phyloP scores from a whole-genome alignment of 1,139 yeast species.

The Citeromyces siamensis region DNA sequence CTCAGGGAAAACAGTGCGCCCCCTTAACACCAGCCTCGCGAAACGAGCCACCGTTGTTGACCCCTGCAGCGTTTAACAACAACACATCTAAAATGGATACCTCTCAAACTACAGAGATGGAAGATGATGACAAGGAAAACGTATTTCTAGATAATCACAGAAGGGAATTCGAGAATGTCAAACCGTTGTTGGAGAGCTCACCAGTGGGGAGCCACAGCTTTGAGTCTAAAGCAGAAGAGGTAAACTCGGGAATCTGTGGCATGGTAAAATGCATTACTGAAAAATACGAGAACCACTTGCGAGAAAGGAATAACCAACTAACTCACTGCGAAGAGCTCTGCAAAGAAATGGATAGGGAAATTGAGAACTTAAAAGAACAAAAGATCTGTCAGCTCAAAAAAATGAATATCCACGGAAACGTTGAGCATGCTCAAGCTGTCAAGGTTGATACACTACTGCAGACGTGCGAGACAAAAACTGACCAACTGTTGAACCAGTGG shows the following conservation, averaged over 20 bases:
- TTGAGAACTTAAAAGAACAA: not conserved
- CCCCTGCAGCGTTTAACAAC: not conserved
- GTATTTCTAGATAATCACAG: not conserved
- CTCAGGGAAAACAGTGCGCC: not conserved
- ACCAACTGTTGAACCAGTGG: constrained; percentile 11
- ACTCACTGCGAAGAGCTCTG: not conserved
- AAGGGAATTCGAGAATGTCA: not conserved
- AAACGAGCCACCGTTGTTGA: constrained; percentile 1
- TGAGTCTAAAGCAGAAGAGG: not conserved
- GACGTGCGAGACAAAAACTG: not conserved
- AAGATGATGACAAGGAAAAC: constrained; percentile 4
- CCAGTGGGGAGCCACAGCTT: not conserved
- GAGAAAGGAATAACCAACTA: constrained; percentile 3
- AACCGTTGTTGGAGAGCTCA: not conserved
- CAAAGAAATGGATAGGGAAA: not conserved
- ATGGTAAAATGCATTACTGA: not conserved
- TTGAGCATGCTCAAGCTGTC: not conserved
- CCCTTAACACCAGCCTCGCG: constrained; percentile 1
- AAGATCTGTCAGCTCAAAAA: not conserved
- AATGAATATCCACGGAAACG: not conserved
- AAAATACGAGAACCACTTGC: constrained; percentile 2
- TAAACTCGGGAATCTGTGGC: not conserved
- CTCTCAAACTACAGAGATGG: constrained; percentile 1
- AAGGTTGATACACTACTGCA: not conserved
- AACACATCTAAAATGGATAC: constrained; percentile 1